Percentiles rank a stretch among this genome's conserved stretches.
phyloP scores from a whole-genome alignment of 495 filamentous ascomycete genomes.

The Cenococcum geophilum region DNA sequence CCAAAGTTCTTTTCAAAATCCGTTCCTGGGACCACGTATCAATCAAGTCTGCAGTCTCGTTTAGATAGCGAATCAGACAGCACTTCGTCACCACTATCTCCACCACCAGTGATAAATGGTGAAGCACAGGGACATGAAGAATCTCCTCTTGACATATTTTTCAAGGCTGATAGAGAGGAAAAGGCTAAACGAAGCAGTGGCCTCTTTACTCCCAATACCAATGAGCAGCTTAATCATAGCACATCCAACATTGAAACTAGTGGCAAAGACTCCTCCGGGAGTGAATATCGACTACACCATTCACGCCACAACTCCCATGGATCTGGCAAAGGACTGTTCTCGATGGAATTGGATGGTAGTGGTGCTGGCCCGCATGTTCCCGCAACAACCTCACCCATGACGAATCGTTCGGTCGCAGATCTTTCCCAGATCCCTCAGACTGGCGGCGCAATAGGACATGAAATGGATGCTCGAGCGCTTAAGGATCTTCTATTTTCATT shows the following conservation, averaged over 20 bases:
- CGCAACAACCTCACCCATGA: slow-evolving; percentile 4
- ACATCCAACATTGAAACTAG: slow-evolving; percentile 25
- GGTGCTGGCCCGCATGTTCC: slow-evolving; percentile 1
- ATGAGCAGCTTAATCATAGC: not conserved
- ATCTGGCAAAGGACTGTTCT: slow-evolving; percentile 52
- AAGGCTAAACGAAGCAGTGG: slow-evolving; percentile 48
- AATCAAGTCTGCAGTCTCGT: slow-evolving; percentile 39
- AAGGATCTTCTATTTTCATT: slow-evolving; percentile 20
- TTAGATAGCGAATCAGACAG: slow-evolving; percentile 40
- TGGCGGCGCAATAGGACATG: not conserved
- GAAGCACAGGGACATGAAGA: slow-evolving; percentile 51
- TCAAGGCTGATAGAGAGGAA: slow-evolving; percentile 75
- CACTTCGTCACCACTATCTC: slow-evolving; percentile 30
- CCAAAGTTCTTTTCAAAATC: slow-evolving; percentile 88
- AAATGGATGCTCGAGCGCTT: slow-evolving; percentile 16
- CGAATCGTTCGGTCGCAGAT: slow-evolving; percentile 22
- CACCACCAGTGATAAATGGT: slow-evolving; percentile 35
- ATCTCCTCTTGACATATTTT: slow-evolving; percentile 81
- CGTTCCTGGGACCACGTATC: slow-evolving; percentile 55
- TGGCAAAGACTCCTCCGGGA: slow-evolving; percentile 1
- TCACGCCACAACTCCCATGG: slow-evolving; percentile 36
- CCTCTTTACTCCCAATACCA: slow-evolving; percentile 31
- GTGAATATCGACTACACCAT: slow-evolving; percentile 15
- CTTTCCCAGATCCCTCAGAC: slow-evolving; percentile 20
- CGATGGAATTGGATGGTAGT: slow-evolving; percentile 58